Evolutionary conservation across 176 grass and related monocot species (phyloP).

Genomic region (Hyparrhenia diplandra): DNA sequence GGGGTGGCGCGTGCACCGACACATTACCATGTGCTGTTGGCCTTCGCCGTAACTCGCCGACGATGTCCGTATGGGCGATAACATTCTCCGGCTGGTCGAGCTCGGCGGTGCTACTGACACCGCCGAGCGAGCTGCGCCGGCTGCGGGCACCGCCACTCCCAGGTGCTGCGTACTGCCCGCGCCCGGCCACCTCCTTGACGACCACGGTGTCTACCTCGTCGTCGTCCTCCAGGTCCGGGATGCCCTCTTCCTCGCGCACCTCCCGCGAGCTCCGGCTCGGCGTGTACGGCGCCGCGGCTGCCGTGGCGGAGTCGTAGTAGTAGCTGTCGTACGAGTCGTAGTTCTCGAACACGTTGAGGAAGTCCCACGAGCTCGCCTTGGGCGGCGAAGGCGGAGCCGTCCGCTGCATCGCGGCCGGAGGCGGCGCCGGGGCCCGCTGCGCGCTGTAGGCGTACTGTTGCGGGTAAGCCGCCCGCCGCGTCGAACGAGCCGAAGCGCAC

Average conservation of each 20-base stretch:
- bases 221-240: constrained; percentile 81
- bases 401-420: background rate
- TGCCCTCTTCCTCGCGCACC: constrained; percentile 93
- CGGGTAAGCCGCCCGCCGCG: constrained; percentile 4
- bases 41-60: constrained; percentile 21
- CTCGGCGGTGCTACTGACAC: background rate
- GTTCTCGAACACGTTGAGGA: constrained; percentile 70
- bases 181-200: constrained; percentile 48
- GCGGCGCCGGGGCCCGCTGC: background rate
- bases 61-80: constrained; percentile 28
- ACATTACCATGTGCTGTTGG: constrained; percentile 1
- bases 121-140: constrained; percentile 27
- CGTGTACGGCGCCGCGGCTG: constrained; percentile 32
- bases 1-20: background rate
- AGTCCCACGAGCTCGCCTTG: constrained; percentile 71
- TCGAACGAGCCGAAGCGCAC: constrained; percentile 40
- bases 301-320: constrained; percentile 18
- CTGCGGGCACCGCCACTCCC: constrained; percentile 1
- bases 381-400: constrained; percentile 59
- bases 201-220: constrained; percentile 40
- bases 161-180: background rate
- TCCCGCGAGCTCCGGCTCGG: constrained; percentile 82
- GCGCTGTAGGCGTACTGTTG: constrained; percentile 39
- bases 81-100: constrained; percentile 12
- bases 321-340: constrained; percentile 41